Percentiles rank a stretch among this genome's conserved stretches.
Evolutionary conservation across 2,329 filamentous ascomycete genomes (phyloP).

Genomic region (Pseudogymnoascus sp.): DNA sequence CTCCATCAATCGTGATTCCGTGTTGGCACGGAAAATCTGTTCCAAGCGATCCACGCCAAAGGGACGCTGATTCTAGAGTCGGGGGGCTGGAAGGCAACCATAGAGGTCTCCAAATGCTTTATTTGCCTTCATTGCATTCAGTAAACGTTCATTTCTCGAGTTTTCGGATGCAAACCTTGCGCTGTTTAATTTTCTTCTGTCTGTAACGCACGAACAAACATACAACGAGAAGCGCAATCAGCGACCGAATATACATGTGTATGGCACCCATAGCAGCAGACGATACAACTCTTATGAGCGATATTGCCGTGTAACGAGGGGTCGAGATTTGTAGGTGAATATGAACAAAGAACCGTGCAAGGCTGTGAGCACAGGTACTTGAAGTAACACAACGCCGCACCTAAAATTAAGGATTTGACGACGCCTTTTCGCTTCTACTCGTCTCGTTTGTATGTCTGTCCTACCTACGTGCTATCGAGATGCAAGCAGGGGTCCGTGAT

Average conservation of each 20-base stretch:
- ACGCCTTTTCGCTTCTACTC: no score
- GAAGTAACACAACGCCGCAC: no score
- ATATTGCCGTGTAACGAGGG: not conserved
- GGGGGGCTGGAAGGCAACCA: slow-evolving; percentile 19
- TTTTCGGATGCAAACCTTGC: not conserved
- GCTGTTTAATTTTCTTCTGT: not conserved
- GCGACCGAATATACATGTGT: not conserved
- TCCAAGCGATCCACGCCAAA: slow-evolving; percentile 29
- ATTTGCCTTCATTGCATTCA: not conserved
- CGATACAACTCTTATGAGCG: not conserved
- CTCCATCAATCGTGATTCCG: slow-evolving; percentile 27
- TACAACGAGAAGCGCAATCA: not conserved
- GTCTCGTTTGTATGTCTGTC: no score
- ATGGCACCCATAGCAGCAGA: not conserved
- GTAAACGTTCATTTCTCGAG: not conserved
- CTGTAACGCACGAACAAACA: not conserved
- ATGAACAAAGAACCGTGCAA: not conserved
- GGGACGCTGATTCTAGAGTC: slow-evolving; percentile 27
- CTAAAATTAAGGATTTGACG: no score
- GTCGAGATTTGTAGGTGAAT: not conserved
- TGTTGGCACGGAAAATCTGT: slow-evolving; percentile 29
- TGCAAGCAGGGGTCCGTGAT: not conserved
- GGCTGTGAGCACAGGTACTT: no score
- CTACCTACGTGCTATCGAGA: not conserved
- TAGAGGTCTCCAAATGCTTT: not conserved